Percentiles rank a stretch among this genome's conserved stretches.
Conservation (phyloP, 257 asterid species). For the Capsicum rhomboideum region DNA sequence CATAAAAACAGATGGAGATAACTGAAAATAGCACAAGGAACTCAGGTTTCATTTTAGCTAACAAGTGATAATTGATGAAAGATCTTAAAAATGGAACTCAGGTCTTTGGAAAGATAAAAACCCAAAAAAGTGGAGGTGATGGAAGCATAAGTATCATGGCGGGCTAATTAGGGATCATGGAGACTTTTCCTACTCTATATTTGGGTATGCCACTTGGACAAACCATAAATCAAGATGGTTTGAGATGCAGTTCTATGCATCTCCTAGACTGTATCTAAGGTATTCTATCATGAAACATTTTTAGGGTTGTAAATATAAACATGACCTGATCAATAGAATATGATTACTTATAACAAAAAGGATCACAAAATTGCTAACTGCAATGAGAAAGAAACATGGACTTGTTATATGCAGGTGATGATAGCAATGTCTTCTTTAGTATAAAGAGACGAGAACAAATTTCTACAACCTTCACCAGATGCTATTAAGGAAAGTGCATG, state of each 20-base stretch:
- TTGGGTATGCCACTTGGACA: neutral
- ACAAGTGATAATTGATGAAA: neutral
- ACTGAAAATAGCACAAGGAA: neutral
- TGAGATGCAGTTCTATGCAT: neutral
- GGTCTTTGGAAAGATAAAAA: neutral
- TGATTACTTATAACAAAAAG: neutral
- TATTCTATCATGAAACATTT: neutral
- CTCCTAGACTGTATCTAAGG: neutral
- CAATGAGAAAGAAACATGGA: neutral
- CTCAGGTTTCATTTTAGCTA: neutral
- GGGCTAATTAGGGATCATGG: neutral
- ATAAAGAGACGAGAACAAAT: neutral
- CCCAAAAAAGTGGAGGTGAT: neutral
- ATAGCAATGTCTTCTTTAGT: neutral
- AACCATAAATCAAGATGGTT: neutral
- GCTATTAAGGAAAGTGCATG: constrained; percentile 90
- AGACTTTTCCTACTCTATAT: neutral
- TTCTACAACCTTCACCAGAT: constrained; percentile 66
- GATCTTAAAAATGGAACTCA: neutral
- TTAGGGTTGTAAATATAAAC: neutral
- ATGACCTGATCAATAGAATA: neutral
- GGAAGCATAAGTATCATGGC: neutral
- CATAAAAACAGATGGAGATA: neutral
- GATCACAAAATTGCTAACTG: neutral
- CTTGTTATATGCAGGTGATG: neutral